Evolutionary conservation across 139 green algal genomes (phyloP), one percentile per base, ranked within the genome.

Genomic region (Pseudopediastrum boryanum): DNA sequence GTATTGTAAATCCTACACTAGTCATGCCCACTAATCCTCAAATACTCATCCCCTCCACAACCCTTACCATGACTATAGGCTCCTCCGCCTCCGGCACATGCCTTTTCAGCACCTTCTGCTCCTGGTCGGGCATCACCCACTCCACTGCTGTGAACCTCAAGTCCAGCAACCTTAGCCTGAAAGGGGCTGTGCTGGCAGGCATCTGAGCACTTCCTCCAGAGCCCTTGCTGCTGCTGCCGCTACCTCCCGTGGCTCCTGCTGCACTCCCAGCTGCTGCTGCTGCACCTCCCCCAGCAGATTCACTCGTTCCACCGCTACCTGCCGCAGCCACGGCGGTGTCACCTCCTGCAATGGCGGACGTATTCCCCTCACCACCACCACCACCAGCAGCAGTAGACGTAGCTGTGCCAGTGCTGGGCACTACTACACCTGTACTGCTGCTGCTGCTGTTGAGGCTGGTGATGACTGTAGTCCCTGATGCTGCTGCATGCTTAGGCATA

Each of bases 111-210:
- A 81, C 74, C 61, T 74, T 38, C 25, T 54, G 62, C 42, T 77
- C 77, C 35, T 78, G 56, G 27, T 62, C 64, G 12, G 86, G 79
- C 16, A 86, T 72, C 56, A 92, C 72, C 93, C 93, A 97, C 77
- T 96, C 93, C 27, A 94, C 90, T 29, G 91, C 83, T 7, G 84
- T 90, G 84, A 95, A 94, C 21, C 88, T 88, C 36, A 95, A 84
- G 79, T 96, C 90, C n/a, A 96, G 77, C 51, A 94, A 79, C 8
- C 91, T 77, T 31, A 96, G 66, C 0, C 92, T 81, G n/a, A 54
- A 63, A 16, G n/a, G n/a, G n/a, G n/a, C n/a, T n/a, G n/a, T n/a
- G n/a, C n/a, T n/a, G n/a, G 27, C 19, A 0, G 25, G 36, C 29
- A 27, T 38, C 35, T 43, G 36, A 71, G 35, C 75, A 74, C 59